Percentiles rank a stretch among this genome's conserved stretches.
Conservation (phyloP, 768 basidiomycete species). For the Xerocomus potaroensis region DNA sequence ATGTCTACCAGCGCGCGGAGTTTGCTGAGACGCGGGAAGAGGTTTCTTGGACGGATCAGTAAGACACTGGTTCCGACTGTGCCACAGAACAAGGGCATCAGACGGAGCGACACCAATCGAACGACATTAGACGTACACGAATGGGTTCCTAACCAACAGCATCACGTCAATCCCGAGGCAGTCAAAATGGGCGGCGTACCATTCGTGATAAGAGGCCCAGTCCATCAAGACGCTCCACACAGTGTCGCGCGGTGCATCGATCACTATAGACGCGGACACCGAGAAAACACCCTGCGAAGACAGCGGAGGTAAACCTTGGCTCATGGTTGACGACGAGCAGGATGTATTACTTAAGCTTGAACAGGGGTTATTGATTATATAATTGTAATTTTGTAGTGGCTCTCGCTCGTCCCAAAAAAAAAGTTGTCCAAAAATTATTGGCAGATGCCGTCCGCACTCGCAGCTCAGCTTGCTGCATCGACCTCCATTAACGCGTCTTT, state of each 20-base stretch:
- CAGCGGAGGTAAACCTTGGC: constrained; percentile 36
- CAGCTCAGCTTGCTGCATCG: constrained; percentile 72
- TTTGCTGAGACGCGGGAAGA: constrained; percentile 41
- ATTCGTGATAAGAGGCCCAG: constrained; percentile 58
- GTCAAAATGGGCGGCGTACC: constrained; percentile 36
- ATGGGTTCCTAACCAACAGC: constrained; percentile 55
- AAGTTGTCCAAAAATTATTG: background rate
- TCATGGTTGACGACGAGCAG: background rate
- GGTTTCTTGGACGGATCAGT: constrained; percentile 40
- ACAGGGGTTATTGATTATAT: constrained; percentile 9
- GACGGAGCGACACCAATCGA: background rate
- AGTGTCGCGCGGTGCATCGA: constrained; percentile 56
- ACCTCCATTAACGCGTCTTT: constrained; percentile 76
- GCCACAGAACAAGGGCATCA: background rate
- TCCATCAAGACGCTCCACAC: constrained; percentile 62
- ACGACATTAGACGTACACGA: constrained; percentile 43
- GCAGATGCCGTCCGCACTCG: constrained; percentile 66
- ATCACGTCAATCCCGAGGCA: constrained; percentile 2
- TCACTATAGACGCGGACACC: constrained; percentile 42
- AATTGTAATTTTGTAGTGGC: background rate
- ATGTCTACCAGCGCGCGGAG: constrained; percentile 44
- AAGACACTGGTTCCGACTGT: constrained; percentile 47
- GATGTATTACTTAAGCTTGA: too few relatives aligned
- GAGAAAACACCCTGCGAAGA: constrained; percentile 43
- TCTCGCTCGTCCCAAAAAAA: too few relatives aligned